A percentile compares a stretch with the other conserved stretches of the same genome.
Evolutionary conservation across 148 eudicot genomes (phyloP).

Genomic region (Polygonum aviculare): DNA sequence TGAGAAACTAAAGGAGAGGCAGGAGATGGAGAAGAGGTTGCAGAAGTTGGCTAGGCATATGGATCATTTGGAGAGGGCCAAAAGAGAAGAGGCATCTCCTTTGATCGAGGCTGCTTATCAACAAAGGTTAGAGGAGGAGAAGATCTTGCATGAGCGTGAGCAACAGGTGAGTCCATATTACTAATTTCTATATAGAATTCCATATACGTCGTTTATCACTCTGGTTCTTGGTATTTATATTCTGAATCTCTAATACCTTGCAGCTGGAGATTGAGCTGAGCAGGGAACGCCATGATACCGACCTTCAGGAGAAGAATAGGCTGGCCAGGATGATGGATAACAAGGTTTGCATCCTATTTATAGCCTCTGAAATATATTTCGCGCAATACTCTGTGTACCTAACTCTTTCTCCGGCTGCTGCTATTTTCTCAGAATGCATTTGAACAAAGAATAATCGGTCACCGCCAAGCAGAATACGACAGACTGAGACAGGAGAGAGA

Average conservation of each 20-base stretch:
- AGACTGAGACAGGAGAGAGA: constrained; percentile 57
- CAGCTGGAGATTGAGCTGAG: constrained; percentile 71
- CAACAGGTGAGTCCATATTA: constrained; percentile 40
- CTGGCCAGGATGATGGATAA: constrained; percentile 45
- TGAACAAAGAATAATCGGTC: constrained; percentile 37
- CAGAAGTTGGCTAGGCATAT: constrained; percentile 67
- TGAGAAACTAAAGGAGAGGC: constrained; percentile 70
- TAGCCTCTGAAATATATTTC: not conserved
- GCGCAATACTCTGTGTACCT: not conserved
- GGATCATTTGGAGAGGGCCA: constrained; percentile 91
- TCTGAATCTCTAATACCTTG: constrained; percentile 9
- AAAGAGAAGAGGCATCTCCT: constrained; percentile 87
- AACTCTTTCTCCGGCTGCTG: not conserved
- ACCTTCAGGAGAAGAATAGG: constrained; percentile 66
- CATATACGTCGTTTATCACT: not conserved
- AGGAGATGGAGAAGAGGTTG: constrained; percentile 79
- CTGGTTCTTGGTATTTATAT: not conserved
- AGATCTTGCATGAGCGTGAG: constrained; percentile 64
- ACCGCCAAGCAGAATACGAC: constrained; percentile 49
- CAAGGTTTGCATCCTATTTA: constrained; percentile 33
- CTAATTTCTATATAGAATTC: not conserved
- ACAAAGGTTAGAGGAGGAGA: constrained; percentile 57
- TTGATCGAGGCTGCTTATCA: constrained; percentile 75
- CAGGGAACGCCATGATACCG: constrained; percentile 67
- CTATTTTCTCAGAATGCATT: constrained; percentile 36